Evolutionary conservation across 805 yeast species (phyloP).

Genomic region (Saturnispora hagleri): DNA sequence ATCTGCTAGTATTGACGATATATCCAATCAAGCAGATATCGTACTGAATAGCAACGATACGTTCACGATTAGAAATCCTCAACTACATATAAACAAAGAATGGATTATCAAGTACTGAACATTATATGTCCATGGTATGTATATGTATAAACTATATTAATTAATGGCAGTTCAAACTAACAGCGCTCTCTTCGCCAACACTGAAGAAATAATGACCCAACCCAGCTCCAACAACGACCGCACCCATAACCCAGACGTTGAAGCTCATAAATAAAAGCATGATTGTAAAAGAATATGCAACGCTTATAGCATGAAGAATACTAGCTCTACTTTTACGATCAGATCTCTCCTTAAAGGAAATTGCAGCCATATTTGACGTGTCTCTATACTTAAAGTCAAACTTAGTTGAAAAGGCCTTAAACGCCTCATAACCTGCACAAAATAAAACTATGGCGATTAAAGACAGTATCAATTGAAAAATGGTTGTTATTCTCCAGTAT

Average conservation of each 20-base stretch:
- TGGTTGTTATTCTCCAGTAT: conserved; percentile 32
- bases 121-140: not conserved
- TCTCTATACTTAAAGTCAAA: conserved; percentile 18
- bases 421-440: conserved; percentile 31
- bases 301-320: conserved; percentile 31
- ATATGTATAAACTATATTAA: not conserved
- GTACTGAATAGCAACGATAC: conserved; percentile 21
- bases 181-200: conserved; percentile 10
- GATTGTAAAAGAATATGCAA: conserved; percentile 36
- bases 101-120: conserved; percentile 32
- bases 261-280: conserved; percentile 42
- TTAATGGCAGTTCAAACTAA: conserved; percentile 24
- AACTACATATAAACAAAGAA: conserved; percentile 32
- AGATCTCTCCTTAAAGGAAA: conserved; percentile 14
- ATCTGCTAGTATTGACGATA: conserved; percentile 2
- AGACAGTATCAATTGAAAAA: conserved; percentile 27
- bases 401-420: conserved; percentile 20
- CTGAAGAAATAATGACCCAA: conserved; percentile 29
- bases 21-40: not conserved
- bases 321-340: conserved; percentile 23
- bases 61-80: conserved; percentile 40
- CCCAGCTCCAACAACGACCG: conserved; percentile 35
- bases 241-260: conserved; percentile 38
- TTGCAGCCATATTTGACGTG: conserved; percentile 4
- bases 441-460: conserved; percentile 26